Conservation (phyloP, 257 asterid genomes). For the Nicotiana paniculata region DNA sequence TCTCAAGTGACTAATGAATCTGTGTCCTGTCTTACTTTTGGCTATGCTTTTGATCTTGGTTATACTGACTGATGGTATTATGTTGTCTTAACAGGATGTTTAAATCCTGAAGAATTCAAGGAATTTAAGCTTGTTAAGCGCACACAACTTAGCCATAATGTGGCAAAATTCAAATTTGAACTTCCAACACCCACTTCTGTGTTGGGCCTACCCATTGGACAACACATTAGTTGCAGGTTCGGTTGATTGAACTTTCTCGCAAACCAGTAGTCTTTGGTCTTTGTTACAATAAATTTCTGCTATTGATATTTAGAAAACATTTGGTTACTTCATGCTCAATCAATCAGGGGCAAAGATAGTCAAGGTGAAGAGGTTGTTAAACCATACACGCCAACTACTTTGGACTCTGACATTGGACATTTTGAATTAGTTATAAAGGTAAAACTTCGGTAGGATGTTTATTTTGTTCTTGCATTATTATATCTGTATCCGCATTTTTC, state of each 20-base stretch:
- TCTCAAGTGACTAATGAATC: neutral
- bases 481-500: neutral
- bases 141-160: constrained; percentile 85
- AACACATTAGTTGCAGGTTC: constrained; percentile 96
- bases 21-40: neutral
- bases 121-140: constrained; percentile 89
- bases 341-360: constrained; percentile 81
- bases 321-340: constrained; percentile 8
- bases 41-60: neutral
- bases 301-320: neutral
- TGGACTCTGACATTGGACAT: constrained; percentile 94
- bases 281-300: neutral
- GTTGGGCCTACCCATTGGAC: constrained; percentile 97
- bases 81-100: constrained; percentile 47
- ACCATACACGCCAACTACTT: constrained; percentile 95
- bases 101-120: constrained; percentile 77
- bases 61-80: neutral
- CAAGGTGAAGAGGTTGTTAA: constrained; percentile 95
- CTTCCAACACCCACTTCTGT: constrained; percentile 86
- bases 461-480: neutral
- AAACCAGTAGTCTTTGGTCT: neutral
- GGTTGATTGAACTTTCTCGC: constrained; percentile 14
- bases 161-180: constrained; percentile 80
- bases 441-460: neutral
- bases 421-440: constrained; percentile 97